Conservation (phyloP, 202 grass and related monocot genomes). For the Carex sylvatica region DNA sequence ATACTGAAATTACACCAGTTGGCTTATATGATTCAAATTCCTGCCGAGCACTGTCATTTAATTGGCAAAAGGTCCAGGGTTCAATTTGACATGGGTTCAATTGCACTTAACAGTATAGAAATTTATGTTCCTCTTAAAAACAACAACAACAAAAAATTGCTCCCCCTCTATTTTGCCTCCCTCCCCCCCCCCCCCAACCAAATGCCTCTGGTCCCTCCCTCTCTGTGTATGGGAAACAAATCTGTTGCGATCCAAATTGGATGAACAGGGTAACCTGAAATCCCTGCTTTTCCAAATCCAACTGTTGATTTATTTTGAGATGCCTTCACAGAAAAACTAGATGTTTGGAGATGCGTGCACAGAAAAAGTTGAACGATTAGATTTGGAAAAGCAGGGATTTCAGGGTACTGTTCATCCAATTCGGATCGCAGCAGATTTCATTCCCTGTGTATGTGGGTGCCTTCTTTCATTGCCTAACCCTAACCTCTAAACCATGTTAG, state of each 20-base stretch:
- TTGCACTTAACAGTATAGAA: neutral
- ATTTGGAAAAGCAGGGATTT: no score
- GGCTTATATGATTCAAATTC: neutral
- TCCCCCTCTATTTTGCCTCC: neutral
- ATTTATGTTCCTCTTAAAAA: neutral
- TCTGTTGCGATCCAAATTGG: no score
- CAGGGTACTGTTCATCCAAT: no score
- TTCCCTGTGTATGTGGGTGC: neutral
- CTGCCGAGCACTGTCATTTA: neutral
- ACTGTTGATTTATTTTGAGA: no score
- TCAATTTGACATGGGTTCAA: neutral
- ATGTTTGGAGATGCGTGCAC: no score
- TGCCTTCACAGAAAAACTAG: no score
- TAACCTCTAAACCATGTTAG: neutral
- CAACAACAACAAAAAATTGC: neutral
- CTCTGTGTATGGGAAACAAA: neutral
- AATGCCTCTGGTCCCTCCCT: neutral
- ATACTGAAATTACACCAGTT: slow-evolving; percentile 27
- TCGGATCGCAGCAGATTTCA: no score
- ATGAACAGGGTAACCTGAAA: no score
- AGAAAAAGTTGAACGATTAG: no score
- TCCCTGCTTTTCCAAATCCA: no score
- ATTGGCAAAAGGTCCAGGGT: neutral
- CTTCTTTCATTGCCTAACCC: neutral
- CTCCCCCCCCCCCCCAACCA: neutral